Evolutionary conservation across 176 grass and related monocot genomes (phyloP), one percentile per base, ranked within the genome.

Genomic region (Musa schizocarpa): DNA sequence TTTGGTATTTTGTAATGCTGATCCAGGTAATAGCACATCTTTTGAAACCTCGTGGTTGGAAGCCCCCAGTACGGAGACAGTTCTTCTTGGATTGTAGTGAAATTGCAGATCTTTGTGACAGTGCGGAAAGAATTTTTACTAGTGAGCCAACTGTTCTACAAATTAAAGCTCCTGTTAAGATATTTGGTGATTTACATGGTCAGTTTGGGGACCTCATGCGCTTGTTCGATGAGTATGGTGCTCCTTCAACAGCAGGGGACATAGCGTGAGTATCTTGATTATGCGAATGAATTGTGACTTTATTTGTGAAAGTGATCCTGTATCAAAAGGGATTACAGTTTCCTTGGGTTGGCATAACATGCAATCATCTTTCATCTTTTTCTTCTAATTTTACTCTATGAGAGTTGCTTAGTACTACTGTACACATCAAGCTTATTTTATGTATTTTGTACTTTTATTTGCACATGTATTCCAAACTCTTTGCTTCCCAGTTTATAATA

Each of bases 151-250:
- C 82, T 62, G 90, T 97, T 65, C 81, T 97, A 74, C 88, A 97
- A 85, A 88, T 97, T 79, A 97, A 89, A 83, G 90, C 90, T 54
- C 94, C 94, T 76, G 88, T 97, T 84, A 97, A 97, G 77, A 88
- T 97, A 68, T 97, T 97, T 88, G 94, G 94, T 77, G 94, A 97
- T 83, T 78, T 97, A 77, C 94, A 97, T 74, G 94, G 94, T 78
- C 94, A 97, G 78, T 97, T 97, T 85, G 94, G 94, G 81, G 94
- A 97, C 56, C 86, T 97, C 17, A 97, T 97, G 94, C 90, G 94
- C 48, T 88, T 97, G 76, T 97, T 97, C 58, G 94, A 97, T 73
- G 94, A 97, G 69, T 97, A 97, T 55, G 94, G 94, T 77, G 82
- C 94, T 78, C 94, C 94, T 73, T 97, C 90, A 77, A 97, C 94